These are phyloP conservation scores for Ophiostoma sp. DNA, from an alignment of 2,329 filamentous ascomycete genomes.

Conservation along the genomic window DNA sequence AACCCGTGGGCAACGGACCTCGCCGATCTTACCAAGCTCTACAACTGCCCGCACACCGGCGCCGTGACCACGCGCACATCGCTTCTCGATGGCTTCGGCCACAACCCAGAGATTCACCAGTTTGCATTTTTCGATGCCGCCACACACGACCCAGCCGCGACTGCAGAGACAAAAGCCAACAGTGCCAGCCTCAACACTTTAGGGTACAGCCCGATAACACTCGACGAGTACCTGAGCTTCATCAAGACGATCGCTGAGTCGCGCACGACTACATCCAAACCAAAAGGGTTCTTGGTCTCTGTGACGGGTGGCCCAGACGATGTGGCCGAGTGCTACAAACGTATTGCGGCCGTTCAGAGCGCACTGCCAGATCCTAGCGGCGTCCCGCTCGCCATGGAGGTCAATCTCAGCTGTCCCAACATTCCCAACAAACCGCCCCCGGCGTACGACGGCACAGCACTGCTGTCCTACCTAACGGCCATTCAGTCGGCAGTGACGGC, in stretches of 20 bases:
- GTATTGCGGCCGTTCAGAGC: constrained; percentile 45
- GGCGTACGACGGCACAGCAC: constrained; percentile 58
- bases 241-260: constrained; percentile 49
- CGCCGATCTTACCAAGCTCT: constrained; percentile 62
- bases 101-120: constrained; percentile 61
- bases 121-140: constrained; percentile 62
- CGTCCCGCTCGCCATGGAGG: constrained; percentile 65
- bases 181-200: constrained; percentile 65
- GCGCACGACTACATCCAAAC: constrained; percentile 22
- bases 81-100: constrained; percentile 63
- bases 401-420: constrained; percentile 79
- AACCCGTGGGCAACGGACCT: constrained; percentile 72
- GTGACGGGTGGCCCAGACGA: constrained; percentile 65
- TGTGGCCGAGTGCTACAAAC: constrained; percentile 56
- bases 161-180: constrained; percentile 28
- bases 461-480: constrained; percentile 56
- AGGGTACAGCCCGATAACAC: constrained; percentile 68
- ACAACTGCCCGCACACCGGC: constrained; percentile 62
- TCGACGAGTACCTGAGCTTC: constrained; percentile 60
- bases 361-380: constrained; percentile 34
- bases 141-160: constrained; percentile 32
- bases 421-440: constrained; percentile 68
- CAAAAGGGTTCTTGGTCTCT: constrained; percentile 67
- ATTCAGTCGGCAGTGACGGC: constrained; percentile 36
- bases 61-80: constrained; percentile 74